Evolutionary conservation across 1,284 basidiomycete species (phyloP).

Genomic region (Cryptococcus sp.): DNA sequence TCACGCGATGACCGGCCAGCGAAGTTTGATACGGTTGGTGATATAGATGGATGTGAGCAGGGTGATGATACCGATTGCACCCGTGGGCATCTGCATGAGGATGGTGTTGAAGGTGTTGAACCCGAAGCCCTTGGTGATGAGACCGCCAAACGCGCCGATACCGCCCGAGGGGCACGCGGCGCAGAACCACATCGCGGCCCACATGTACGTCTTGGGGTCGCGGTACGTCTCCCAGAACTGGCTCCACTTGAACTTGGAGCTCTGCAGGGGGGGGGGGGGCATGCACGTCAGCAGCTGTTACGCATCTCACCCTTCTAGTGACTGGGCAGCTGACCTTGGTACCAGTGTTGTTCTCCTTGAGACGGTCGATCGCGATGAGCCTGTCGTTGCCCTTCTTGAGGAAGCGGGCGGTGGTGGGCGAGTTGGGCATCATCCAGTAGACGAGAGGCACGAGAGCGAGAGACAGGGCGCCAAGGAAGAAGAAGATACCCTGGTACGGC

Average conservation of each 20-base stretch:
- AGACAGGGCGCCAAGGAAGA: conserved; percentile 56
- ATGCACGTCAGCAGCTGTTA: too few relatives aligned
- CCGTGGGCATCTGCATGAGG: conserved; percentile 49
- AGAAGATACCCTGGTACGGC: conserved; percentile 53
- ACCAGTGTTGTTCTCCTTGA: conserved; percentile 50
- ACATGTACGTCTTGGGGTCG: conserved; percentile 46
- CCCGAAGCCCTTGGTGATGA: conserved; percentile 44
- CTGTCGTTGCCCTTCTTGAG: conserved; percentile 42
- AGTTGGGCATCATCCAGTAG: conserved; percentile 50
- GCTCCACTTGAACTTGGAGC: conserved; percentile 44
- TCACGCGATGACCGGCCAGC: conserved; percentile 45
- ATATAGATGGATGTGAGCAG: conserved; percentile 49
- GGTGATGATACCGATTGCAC: conserved; percentile 51
- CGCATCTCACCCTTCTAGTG: too few relatives aligned
- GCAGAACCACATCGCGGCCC: conserved; percentile 42
- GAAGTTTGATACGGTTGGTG: conserved; percentile 52
- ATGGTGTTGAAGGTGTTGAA: conserved; percentile 42
- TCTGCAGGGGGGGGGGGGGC: background rate
- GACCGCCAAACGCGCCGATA: conserved; percentile 46
- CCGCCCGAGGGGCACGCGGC: conserved; percentile 44
- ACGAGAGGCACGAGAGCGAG: conserved; percentile 53
- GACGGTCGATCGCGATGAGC: conserved; percentile 46
- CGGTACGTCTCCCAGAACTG: conserved; percentile 46
- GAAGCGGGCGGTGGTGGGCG: conserved; percentile 45
- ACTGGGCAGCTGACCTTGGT: conserved; percentile 39